Evolutionary conservation across 2,329 filamentous ascomycete species (phyloP).

Genomic region (Scedosporium minutisporum): DNA sequence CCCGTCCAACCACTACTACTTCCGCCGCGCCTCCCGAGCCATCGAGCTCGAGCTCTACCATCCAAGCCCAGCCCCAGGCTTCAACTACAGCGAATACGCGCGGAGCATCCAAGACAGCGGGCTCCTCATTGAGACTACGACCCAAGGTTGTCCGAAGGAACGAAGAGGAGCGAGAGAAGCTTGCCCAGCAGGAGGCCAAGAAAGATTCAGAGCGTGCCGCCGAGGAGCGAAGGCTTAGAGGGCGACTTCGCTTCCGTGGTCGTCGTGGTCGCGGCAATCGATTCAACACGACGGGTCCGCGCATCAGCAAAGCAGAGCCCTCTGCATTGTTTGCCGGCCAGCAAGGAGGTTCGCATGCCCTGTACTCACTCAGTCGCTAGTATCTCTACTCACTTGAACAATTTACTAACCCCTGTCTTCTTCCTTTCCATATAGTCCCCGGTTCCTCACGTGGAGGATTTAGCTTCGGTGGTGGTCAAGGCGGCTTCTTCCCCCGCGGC

Average conservation of each 20-base stretch:
- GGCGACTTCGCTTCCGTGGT: constrained; percentile 29
- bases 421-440: not conserved
- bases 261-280: constrained; percentile 31
- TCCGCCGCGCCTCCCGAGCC: not conserved
- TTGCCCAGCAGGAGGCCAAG: constrained; percentile 34
- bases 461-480: not conserved
- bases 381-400: not conserved
- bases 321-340: constrained; percentile 3
- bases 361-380: not conserved
- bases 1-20: not conserved
- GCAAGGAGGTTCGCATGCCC: not conserved
- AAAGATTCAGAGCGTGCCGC: constrained; percentile 31
- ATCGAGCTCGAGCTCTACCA: not conserved
- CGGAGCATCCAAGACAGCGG: constrained; percentile 12
- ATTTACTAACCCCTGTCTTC: not conserved
- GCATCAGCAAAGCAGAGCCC: constrained; percentile 24
- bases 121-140: constrained; percentile 27
- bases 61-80: not conserved
- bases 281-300: constrained; percentile 26
- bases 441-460: not conserved
- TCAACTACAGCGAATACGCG: not conserved
- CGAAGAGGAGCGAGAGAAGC: constrained; percentile 36
- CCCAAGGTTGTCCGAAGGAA: constrained; percentile 41
- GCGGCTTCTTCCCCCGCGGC: not conserved
- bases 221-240: constrained; percentile 27